Percentiles rank a stretch among this genome's conserved stretches.
phyloP scores from a whole-genome alignment of 208 protist genomes.

The Acanthamoeba castellanii region DNA sequence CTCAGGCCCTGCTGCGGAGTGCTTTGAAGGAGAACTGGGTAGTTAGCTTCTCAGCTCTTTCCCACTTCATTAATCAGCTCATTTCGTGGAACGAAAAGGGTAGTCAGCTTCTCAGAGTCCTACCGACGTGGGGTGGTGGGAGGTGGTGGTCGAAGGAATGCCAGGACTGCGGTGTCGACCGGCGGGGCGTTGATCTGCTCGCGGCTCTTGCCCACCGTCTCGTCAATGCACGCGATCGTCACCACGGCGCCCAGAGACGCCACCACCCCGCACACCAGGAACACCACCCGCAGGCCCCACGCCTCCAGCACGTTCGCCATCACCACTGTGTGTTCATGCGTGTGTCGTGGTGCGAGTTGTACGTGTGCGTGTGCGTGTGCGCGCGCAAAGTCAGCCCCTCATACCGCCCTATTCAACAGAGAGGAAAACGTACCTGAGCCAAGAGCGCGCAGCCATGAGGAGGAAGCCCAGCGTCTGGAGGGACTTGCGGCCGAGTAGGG shows the following conservation, averaged over 20 bases:
- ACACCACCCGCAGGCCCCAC: conserved; percentile 75
- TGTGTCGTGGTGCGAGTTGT: too few species aligned
- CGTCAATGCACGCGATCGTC: conserved; percentile 74
- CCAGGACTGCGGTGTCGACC: neutral
- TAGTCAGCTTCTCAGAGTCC: too few species aligned
- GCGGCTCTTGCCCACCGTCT: conserved; percentile 69
- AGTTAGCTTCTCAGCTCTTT: too few species aligned
- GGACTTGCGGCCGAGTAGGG: conserved; percentile 66
- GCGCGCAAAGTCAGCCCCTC: conserved; percentile 86
- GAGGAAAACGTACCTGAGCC: neutral
- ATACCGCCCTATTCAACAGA: conserved; percentile 78
- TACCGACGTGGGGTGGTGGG: too few species aligned
- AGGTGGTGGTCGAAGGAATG: neutral
- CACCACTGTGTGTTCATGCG: neutral
- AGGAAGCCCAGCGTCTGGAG: conserved; percentile 84
- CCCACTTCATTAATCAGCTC: too few species aligned
- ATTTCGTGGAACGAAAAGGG: too few species aligned
- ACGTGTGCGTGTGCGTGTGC: too few species aligned
- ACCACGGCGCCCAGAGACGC: conserved; percentile 72
- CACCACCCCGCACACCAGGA: conserved; percentile 72
- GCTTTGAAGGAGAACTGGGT: too few species aligned
- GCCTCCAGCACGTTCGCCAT: conserved; percentile 55
- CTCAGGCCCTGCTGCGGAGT: too few species aligned
- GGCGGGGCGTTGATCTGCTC: conserved; percentile 59
- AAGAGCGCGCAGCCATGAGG: conserved; percentile 73